phyloP scores from a whole-genome alignment of 2,329 filamentous ascomycete species.

The Zymoseptoria crescenta region DNA sequence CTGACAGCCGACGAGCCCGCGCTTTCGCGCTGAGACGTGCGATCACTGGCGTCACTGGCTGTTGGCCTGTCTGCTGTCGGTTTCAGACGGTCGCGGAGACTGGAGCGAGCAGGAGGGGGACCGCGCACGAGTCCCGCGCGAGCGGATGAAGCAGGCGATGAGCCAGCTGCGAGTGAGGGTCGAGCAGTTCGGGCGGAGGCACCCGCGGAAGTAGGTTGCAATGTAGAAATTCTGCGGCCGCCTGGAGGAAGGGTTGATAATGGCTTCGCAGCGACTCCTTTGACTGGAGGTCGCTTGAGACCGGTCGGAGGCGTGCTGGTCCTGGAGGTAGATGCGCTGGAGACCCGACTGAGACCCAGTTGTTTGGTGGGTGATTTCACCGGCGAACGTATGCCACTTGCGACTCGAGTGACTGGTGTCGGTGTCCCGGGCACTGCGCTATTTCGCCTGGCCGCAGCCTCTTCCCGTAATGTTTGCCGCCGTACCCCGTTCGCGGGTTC shows the following conservation, averaged over 20 bases:
- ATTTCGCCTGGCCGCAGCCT: slow-evolving; percentile 17
- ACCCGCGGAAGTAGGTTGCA: slow-evolving; percentile 26
- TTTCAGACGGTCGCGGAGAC: slow-evolving; percentile 12
- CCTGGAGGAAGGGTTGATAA: slow-evolving; percentile 48
- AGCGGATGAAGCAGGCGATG: slow-evolving; percentile 10
- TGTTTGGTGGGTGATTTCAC: slow-evolving; percentile 76
- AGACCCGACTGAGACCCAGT: slow-evolving; percentile 42
- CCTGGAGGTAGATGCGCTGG: slow-evolving; percentile 53
- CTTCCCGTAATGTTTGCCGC: slow-evolving; percentile 19
- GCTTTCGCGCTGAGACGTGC: slow-evolving; percentile 17
- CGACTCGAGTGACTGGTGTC: slow-evolving; percentile 54
- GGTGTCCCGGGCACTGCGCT: slow-evolving; percentile 59
- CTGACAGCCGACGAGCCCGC: slow-evolving; percentile 15
- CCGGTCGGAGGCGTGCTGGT: slow-evolving; percentile 57
- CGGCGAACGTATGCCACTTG: slow-evolving; percentile 58
- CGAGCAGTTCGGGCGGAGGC: slow-evolving; percentile 1
- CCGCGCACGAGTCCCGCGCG: slow-evolving; percentile 11
- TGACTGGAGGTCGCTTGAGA: slow-evolving; percentile 12
- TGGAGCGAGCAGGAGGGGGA: slow-evolving; percentile 7
- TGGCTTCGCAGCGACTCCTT: slow-evolving; percentile 43
- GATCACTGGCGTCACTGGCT: slow-evolving; percentile 19
- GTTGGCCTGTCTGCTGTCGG: slow-evolving; percentile 19
- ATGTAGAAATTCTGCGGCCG: slow-evolving; percentile 25
- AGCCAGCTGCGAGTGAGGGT: slow-evolving; percentile 5
- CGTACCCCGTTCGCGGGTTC: slow-evolving; percentile 20